Base-by-base conservation (phyloP, 148 eudicot species). In the Rhododendron griersonianum region DNA sequence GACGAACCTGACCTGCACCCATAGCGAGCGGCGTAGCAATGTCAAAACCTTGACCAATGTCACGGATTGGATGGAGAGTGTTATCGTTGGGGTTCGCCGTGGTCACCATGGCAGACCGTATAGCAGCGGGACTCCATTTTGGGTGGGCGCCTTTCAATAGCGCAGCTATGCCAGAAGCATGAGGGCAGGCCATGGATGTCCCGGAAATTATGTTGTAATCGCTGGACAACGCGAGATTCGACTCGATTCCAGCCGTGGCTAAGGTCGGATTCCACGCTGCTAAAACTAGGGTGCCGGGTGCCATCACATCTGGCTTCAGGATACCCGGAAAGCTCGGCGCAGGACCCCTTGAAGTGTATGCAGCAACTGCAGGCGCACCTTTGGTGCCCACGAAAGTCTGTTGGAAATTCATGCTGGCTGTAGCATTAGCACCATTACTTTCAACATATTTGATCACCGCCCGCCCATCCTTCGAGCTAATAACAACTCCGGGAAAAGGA, bases 281-380 rank as follows among this genome's bases (percentile, higher is more conserved):
- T 30, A 82, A 41, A 1, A 82, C 84, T 63, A 21, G 51, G 10
- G 73, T 61, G 3, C 88, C 88, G 0, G 88, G 90, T 15, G 89
- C 91, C 91, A 87, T 71, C 11, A 87, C 33, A 35, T 89, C 89
- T 0, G 91, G 89, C 74, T 89, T 87, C 55, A 87, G 13, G 33
- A 87, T 85, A 1, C 82, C 78, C 1, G 88, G 84, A 74, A 78
- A 82, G 45, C 86, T 85, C 44, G 25, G 30, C 2, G 87, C 50
- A 33, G 89, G 91, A 21, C 87, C 91, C 25, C 89, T 87, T 59
- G 90, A 89, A 11, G 91, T 84, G 67, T 57, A 69, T 1, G 16
- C 51, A 1, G 89, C 67, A 57, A 86, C 69, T 0, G 76, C 73
- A 0, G 90, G 90, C 19, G 88, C 88, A n/a, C 67, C 83, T 37